These are phyloP conservation scores for Hansenula sp. DNA, from an alignment of 1,139 yeast species.

Conservation along the genomic window DNA sequence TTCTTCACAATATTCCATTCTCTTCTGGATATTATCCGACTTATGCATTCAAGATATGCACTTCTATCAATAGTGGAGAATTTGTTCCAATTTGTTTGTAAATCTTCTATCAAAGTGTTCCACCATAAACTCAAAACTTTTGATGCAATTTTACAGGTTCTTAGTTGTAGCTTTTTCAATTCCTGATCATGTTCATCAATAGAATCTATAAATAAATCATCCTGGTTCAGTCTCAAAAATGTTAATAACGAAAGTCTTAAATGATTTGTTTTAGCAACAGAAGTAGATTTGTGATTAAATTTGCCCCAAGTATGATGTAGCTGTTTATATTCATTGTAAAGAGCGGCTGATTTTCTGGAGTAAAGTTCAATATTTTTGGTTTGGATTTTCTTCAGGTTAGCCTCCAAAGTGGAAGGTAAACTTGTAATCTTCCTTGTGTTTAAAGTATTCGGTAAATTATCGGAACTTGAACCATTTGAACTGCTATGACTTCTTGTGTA, in stretches of 20 bases:
- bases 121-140: constrained; percentile 22
- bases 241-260: constrained; percentile 66
- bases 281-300: constrained; percentile 48
- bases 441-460: neutral
- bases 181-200: constrained; percentile 17
- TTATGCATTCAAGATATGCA: constrained; percentile 71
- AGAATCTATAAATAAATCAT: constrained; percentile 15
- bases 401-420: constrained; percentile 1
- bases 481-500: neutral
- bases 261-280: constrained; percentile 56
- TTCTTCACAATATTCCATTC: constrained; percentile 51
- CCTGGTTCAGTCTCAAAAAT: constrained; percentile 44
- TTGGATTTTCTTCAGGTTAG: neutral
- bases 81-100: constrained; percentile 23
- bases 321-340: constrained; percentile 13
- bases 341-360: constrained; percentile 1
- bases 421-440: neutral
- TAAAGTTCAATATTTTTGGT: neutral
- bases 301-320: constrained; percentile 26
- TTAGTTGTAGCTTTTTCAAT: constrained; percentile 29
- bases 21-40: constrained; percentile 56
- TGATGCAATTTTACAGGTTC: constrained; percentile 34
- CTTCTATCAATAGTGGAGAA: constrained; percentile 53
- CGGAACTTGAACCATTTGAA: constrained; percentile 2
- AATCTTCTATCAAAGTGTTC: constrained; percentile 12